Conservation (phyloP, 2,329 filamentous ascomycete genomes). For the Neonectria ditissima region DNA sequence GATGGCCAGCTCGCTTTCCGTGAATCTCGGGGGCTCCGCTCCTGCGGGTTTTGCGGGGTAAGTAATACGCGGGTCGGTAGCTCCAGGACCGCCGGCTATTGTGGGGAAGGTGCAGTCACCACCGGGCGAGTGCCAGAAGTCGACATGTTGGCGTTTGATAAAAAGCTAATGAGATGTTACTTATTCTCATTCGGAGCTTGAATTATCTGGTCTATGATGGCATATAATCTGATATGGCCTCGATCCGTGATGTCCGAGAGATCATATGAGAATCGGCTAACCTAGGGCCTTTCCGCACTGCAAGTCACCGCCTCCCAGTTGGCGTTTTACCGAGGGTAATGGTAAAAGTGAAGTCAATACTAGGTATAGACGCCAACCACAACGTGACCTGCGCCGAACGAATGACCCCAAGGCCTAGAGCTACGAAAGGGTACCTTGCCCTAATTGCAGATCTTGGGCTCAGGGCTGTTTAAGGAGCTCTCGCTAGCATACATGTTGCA, state of each 20-base stretch:
- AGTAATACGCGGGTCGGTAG: background rate
- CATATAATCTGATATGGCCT: background rate
- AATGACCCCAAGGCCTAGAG: background rate
- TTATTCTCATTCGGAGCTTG: background rate
- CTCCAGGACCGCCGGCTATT: conserved; percentile 23
- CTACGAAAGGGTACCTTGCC: background rate
- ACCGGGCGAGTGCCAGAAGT: background rate
- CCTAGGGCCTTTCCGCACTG: background rate
- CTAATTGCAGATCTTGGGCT: background rate
- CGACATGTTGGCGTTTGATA: background rate
- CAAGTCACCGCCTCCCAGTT: background rate
- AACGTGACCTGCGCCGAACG: background rate
- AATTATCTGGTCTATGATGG: background rate
- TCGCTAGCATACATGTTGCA: background rate
- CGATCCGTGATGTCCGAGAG: background rate
- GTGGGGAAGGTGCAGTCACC: conserved; percentile 27
- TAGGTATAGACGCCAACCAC: no score
- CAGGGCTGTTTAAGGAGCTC: background rate
- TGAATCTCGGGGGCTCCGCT: conserved; percentile 27
- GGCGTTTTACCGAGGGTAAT: conserved; percentile 18
- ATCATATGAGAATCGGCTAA: background rate
- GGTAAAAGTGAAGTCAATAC: background rate
- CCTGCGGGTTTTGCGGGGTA: conserved; percentile 29
- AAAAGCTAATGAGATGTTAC: background rate
- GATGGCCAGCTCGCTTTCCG: conserved; percentile 1